phyloP scores from a whole-genome alignment of 2,329 filamentous ascomycete species.

The Trichophaea hybrida region DNA sequence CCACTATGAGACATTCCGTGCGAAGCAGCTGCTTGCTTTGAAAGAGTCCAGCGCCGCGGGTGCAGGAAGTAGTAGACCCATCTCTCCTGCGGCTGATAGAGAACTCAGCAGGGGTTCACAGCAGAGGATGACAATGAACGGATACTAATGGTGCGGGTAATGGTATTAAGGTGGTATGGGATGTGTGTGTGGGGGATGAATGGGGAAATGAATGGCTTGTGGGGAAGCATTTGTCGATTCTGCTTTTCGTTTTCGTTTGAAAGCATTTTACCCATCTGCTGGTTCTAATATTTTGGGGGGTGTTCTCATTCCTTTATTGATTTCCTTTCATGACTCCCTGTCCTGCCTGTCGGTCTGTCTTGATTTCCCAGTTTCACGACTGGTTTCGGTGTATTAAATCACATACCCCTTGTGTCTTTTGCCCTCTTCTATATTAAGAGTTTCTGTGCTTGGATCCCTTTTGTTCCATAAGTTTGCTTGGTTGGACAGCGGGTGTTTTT shows the following conservation, averaged over 20 bases:
- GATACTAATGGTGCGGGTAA: constrained; percentile 51
- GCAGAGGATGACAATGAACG: constrained; percentile 97
- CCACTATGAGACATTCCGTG: constrained; percentile 99
- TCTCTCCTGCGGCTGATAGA: constrained; percentile 85
- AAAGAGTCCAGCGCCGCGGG: constrained; percentile 93
- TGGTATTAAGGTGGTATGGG: not conserved
- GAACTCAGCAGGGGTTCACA: constrained; percentile 95
- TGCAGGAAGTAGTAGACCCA: constrained; percentile 68
- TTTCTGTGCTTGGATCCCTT: too few relatives aligned
- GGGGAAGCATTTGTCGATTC: not conserved
- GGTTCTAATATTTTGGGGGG: not conserved
- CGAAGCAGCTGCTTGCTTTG: constrained; percentile 92
- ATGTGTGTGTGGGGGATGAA: not conserved
- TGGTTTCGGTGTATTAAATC: not conserved
- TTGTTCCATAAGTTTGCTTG: too few relatives aligned
- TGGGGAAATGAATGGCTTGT: not conserved
- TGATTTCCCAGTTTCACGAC: not conserved
- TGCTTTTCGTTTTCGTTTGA: not conserved
- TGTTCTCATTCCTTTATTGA: too few relatives aligned
- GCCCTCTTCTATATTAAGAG: not conserved
- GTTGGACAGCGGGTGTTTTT: too few relatives aligned
- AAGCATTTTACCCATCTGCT: not conserved
- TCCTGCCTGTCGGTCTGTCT: not conserved
- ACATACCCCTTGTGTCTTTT: not conserved
- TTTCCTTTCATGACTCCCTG: too few relatives aligned